Conservation (phyloP, 2,329 filamentous ascomycete species). For the Xylogone sp. region DNA sequence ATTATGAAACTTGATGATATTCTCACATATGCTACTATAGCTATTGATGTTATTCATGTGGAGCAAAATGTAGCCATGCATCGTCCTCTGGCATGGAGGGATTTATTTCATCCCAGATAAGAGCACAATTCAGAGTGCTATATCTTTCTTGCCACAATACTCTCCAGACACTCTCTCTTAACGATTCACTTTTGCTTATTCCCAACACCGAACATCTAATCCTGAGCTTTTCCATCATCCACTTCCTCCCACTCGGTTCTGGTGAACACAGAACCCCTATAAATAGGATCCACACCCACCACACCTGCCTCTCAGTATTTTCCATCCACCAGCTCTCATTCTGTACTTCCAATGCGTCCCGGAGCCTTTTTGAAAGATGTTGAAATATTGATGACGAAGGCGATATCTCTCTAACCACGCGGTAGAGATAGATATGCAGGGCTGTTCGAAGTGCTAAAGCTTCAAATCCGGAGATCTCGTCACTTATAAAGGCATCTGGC, state of each 20-base stretch:
- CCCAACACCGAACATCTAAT: constrained; percentile 1
- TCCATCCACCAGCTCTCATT: constrained; percentile 7
- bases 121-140: not conserved
- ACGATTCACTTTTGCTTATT: not conserved
- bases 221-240: constrained; percentile 8
- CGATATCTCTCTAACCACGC: constrained; percentile 10
- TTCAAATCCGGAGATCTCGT: constrained; percentile 2
- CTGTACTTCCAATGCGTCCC: not conserved
- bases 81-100: constrained; percentile 5
- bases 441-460: constrained; percentile 7
- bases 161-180: constrained; percentile 1
- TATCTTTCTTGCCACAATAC: constrained; percentile 10
- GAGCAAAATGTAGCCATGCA: not conserved
- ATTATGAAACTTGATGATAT: not conserved
- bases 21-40: not conserved
- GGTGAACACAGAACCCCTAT: constrained; percentile 7
- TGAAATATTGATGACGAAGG: constrained; percentile 3
- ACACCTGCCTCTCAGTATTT: constrained; percentile 3
- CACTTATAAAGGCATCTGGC: not conserved
- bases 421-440: constrained; percentile 9
- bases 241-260: constrained; percentile 3
- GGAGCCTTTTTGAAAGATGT: constrained; percentile 1
- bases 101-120: constrained; percentile 5
- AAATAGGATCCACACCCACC: constrained; percentile 13
- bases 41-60: not conserved